Evolutionary conservation across 2,329 filamentous ascomycete species (phyloP).

Genomic region (Calycina herbarum): DNA sequence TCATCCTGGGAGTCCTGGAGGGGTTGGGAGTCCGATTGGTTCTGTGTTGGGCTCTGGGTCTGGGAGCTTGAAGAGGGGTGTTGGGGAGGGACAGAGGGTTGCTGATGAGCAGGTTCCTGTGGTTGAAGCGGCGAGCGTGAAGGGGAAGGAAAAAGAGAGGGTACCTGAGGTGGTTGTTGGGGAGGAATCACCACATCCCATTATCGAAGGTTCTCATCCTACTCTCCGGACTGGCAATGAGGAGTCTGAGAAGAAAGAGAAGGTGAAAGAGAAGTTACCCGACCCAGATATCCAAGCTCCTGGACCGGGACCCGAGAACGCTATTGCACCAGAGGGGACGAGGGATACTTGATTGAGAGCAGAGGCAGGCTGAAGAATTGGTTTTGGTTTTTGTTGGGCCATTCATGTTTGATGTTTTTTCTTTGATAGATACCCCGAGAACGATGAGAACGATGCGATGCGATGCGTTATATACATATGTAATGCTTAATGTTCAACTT

Average conservation of each 20-base stretch:
- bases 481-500: neutral
- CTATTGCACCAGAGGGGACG: conserved; percentile 29
- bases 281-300: conserved; percentile 25
- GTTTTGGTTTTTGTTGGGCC: neutral
- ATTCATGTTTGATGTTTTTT: neutral
- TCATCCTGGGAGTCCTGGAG: conserved; percentile 3
- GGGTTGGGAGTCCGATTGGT: conserved; percentile 1
- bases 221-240: neutral
- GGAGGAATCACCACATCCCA: neutral
- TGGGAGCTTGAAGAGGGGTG: neutral
- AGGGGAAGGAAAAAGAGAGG: neutral
- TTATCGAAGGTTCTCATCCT: neutral
- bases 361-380: neutral
- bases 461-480: neutral
- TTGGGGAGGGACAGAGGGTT: neutral
- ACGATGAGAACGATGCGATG: neutral
- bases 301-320: conserved; percentile 30
- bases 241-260: neutral
- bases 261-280: neutral
- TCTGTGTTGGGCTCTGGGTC: neutral
- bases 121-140: neutral
- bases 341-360: conserved; percentile 13
- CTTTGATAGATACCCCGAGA: conserved; percentile 2
- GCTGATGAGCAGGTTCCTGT: neutral
- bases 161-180: too few species aligned